Percentiles rank a stretch among this genome's conserved stretches.
phyloP scores from a whole-genome alignment of 139 green algal genomes.

The Micractinium sp. region DNA sequence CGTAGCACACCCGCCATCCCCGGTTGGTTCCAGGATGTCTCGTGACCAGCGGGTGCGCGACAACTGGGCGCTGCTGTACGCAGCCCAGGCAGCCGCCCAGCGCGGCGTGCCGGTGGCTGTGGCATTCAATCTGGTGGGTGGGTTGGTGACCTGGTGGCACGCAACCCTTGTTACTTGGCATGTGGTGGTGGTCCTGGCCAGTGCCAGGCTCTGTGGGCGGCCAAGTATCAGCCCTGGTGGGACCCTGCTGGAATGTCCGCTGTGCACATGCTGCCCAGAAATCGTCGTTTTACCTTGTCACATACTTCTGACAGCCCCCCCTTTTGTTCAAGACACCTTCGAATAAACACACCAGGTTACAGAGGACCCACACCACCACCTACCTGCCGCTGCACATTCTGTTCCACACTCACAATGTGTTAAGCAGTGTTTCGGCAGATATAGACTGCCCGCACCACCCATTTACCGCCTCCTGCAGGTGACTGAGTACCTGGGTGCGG shows the following conservation, averaged over 20 bases:
- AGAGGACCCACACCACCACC: no score
- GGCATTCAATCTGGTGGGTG: slow-evolving; percentile 87
- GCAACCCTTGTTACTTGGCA: no score
- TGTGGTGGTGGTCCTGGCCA: no score
- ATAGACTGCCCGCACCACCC: not conserved
- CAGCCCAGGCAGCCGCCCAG: slow-evolving; percentile 67
- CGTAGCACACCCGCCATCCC: not conserved
- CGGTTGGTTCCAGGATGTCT: slow-evolving; percentile 74
- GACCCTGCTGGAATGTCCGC: not conserved
- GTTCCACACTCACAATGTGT: no score
- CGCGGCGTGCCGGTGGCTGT: slow-evolving; percentile 64
- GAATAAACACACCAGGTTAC: no score
- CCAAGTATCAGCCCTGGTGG: not conserved
- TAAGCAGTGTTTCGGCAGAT: no score
- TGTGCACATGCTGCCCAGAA: not conserved
- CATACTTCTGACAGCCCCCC: no score
- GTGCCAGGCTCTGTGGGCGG: no score
- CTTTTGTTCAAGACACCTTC: no score
- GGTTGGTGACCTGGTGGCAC: not conserved
- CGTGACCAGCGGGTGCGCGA: slow-evolving; percentile 91
- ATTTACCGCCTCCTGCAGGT: slow-evolving; percentile 52
- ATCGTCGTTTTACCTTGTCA: no score
- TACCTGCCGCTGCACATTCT: no score
- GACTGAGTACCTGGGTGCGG: slow-evolving; percentile 70
- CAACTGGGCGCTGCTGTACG: slow-evolving; percentile 96